These are phyloP conservation scores for Amphibolis antarctica DNA, from an alignment of 106 monocot genomes.

Conservation along the genomic window DNA sequence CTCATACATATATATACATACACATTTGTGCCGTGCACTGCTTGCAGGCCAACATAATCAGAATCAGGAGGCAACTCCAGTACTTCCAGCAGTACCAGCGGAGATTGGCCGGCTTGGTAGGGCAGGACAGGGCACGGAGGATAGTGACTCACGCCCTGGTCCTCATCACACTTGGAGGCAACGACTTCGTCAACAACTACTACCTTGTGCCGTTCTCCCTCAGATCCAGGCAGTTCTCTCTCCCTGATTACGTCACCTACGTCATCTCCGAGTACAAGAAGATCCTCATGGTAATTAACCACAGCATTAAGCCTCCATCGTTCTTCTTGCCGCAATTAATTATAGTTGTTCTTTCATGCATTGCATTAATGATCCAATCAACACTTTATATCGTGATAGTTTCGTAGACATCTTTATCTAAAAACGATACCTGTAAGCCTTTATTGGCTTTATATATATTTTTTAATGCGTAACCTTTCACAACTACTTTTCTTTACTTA, in stretches of 20 bases:
- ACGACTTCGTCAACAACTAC: conserved; percentile 96
- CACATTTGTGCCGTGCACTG: background rate
- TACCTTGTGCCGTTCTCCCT: conserved; percentile 64
- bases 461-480: too few relatives aligned
- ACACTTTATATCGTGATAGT: too few relatives aligned
- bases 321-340: too few relatives aligned
- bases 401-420: too few relatives aligned
- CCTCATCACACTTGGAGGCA: conserved; percentile 81
- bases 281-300: conserved; percentile 46
- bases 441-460: too few relatives aligned
- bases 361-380: too few relatives aligned
- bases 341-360: too few relatives aligned
- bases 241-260: conserved; percentile 62
- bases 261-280: conserved; percentile 72
- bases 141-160: conserved; percentile 41
- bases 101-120: conserved; percentile 45
- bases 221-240: conserved; percentile 54
- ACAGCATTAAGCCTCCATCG: too few relatives aligned
- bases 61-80: conserved; percentile 42
- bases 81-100: conserved; percentile 78
- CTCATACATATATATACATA: too few relatives aligned
- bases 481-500: too few relatives aligned
- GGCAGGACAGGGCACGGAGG: conserved; percentile 19
- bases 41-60: conserved; percentile 63
- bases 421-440: too few relatives aligned